phyloP scores from a whole-genome alignment of 768 basidiomycete genomes.

The Tricholoma hemisulphureum region DNA sequence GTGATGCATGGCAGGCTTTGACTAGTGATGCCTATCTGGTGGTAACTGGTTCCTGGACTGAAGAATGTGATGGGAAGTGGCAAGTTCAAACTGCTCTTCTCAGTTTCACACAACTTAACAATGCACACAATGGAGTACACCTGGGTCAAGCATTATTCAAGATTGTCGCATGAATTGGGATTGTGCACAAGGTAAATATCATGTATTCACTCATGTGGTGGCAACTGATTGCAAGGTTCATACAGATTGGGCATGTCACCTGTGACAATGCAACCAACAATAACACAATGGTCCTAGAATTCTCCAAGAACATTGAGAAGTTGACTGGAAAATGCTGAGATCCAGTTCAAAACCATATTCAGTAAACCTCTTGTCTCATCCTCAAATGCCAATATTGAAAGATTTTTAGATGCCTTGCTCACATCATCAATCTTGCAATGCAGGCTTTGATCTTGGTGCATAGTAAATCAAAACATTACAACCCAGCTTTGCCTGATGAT shows the following conservation, averaged over 20 bases:
- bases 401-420: too few relatives aligned
- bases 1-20: conserved; percentile 4
- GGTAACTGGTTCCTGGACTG: not conserved
- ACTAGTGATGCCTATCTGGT: not conserved
- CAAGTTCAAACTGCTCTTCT: conserved; percentile 30
- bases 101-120: too few relatives aligned
- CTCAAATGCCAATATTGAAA: not conserved
- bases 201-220: not conserved
- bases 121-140: too few relatives aligned
- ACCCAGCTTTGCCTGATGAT: conserved; percentile 20
- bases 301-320: not conserved
- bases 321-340: not conserved
- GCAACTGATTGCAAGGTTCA: too few relatives aligned
- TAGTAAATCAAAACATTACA: conserved; percentile 23
- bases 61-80: conserved; percentile 20
- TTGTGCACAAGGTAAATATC: not conserved
- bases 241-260: too few relatives aligned
- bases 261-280: too few relatives aligned
- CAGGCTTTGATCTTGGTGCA: conserved; percentile 25
- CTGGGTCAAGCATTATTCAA: too few relatives aligned
- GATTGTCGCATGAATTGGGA: conserved; percentile 16
- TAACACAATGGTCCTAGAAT: not conserved
- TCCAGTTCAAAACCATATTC: not conserved
- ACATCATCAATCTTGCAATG: too few relatives aligned
- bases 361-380: not conserved